These are phyloP conservation scores for Yamadazyma buinensis DNA, from an alignment of 1,139 yeast species.

Conservation along the genomic window DNA sequence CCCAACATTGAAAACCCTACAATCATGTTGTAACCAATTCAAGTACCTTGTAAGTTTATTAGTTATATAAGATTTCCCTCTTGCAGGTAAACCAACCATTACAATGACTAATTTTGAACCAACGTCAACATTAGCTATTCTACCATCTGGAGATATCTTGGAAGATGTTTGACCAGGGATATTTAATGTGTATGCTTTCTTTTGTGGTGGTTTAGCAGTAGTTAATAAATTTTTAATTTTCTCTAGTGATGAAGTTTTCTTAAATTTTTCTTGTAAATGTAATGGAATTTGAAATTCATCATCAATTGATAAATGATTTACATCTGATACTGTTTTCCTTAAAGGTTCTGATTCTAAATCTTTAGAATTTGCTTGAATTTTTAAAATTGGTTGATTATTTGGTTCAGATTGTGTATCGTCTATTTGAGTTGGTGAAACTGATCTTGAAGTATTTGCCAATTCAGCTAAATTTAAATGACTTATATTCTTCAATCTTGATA, in stretches of 20 bases:
- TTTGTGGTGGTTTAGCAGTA: slow-evolving; percentile 37
- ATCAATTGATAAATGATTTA: slow-evolving; percentile 10
- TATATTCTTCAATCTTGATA: slow-evolving; percentile 31
- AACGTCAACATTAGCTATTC: slow-evolving; percentile 64
- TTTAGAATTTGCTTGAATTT: neutral
- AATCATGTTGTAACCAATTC: slow-evolving; percentile 90
- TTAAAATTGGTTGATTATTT: neutral
- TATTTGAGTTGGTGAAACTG: slow-evolving; percentile 11
- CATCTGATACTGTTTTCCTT: slow-evolving; percentile 6
- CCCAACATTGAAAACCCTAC: slow-evolving; percentile 90
- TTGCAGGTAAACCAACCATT: slow-evolving; percentile 91
- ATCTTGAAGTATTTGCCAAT: slow-evolving; percentile 13
- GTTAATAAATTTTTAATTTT: slow-evolving; percentile 34
- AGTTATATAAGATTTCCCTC: slow-evolving; percentile 90
- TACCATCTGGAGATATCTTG: slow-evolving; percentile 79
- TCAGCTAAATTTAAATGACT: slow-evolving; percentile 42
- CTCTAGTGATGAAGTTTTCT: slow-evolving; percentile 42
- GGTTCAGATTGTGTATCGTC: neutral
- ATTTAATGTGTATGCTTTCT: slow-evolving; percentile 75
- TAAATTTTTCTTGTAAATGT: slow-evolving; percentile 32
- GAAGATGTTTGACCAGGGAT: slow-evolving; percentile 91
- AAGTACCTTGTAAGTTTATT: slow-evolving; percentile 83
- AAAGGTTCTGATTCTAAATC: slow-evolving; percentile 3
- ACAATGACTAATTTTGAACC: slow-evolving; percentile 87
- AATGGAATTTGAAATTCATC: slow-evolving; percentile 21